Base-by-base conservation (phyloP, 1,284 basidiomycete genomes). In the Leccinum subrobustum region DNA sequence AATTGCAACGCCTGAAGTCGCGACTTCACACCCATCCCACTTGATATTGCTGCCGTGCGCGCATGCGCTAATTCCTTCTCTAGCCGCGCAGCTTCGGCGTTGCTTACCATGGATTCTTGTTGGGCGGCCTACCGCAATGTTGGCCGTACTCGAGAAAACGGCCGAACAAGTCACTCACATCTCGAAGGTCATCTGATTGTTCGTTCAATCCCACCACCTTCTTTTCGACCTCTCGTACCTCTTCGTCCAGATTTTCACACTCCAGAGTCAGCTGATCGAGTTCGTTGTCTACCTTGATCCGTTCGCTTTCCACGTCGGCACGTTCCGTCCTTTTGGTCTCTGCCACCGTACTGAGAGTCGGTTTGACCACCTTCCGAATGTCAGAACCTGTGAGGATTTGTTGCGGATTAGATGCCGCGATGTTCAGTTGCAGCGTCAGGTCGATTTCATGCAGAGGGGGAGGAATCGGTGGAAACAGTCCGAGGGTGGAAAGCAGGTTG, bases 1-100 rank as follows among this genome's bases (percentile, higher is more conserved):
- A 87, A 81, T 66, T 91, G 86, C 35, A 91, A 69, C 1, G 84
- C 81, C 65, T 91, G 88, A 16, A 92, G 74, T 58, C 87, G 82
- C n/a, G 88, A 85, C 71, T 91, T 90, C 51, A 89, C 87, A 25
- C 87, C 88, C 71, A 90, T 85, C 14, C 90, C 91, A 66, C 85
- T 88, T 1, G 88, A 84, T 59, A 89, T 79, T n/a, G 90, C 89
- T 6, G 87, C 86, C 20, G 84, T 88, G 62, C 86, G 80, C 16
- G 90, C 89, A 60, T 88, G 83, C 3, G 85, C 84, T 9, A 91
- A 73, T 63, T 90, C 88, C 57, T 80, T 81, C 64, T 92, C 88
- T 42, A 92, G 73, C 51, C 84, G 80, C 35, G 77, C 76, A 5
- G 85, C 86, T 70, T 91, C 85, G 4, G 77, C 80, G 64, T 81